These are phyloP conservation scores for Apiospora sp. DNA, from an alignment of 2,329 filamentous ascomycete genomes.

Conservation along the genomic window DNA sequence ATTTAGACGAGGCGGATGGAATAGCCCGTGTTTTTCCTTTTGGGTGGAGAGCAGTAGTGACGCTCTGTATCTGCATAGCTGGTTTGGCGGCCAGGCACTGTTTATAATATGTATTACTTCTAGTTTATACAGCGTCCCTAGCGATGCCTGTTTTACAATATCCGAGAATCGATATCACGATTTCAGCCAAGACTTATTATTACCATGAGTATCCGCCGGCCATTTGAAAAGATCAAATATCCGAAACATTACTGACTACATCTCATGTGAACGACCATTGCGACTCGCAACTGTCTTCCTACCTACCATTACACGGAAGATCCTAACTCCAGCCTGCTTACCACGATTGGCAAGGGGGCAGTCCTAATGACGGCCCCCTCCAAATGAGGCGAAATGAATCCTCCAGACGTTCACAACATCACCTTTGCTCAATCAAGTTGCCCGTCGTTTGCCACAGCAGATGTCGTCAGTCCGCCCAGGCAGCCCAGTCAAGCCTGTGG, in stretches of 20 bases:
- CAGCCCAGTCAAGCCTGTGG: not conserved
- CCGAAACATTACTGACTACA: not conserved
- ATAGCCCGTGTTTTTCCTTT: not conserved
- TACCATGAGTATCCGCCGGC: too few species aligned
- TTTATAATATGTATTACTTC: not conserved
- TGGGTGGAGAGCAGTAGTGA: not conserved
- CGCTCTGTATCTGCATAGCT: not conserved
- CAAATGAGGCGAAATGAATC: not conserved
- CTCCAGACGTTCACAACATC: not conserved
- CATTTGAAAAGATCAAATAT: too few species aligned
- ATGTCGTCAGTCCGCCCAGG: not conserved
- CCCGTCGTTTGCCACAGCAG: not conserved
- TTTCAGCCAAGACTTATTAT: not conserved
- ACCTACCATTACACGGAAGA: not conserved
- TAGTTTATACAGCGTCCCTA: not conserved
- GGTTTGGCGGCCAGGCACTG: not conserved
- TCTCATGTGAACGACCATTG: not conserved
- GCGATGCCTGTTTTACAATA: not conserved
- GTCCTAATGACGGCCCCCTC: not conserved
- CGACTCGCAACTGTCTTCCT: not conserved
- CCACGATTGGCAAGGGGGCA: not conserved
- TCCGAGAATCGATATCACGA: not conserved
- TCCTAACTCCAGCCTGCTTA: not conserved
- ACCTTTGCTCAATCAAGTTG: not conserved
- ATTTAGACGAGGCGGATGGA: not conserved